Evolutionary conservation across 139 green algal genomes (phyloP), one percentile per base, ranked within the genome.

Genomic region (Coccomyxa sp.): DNA sequence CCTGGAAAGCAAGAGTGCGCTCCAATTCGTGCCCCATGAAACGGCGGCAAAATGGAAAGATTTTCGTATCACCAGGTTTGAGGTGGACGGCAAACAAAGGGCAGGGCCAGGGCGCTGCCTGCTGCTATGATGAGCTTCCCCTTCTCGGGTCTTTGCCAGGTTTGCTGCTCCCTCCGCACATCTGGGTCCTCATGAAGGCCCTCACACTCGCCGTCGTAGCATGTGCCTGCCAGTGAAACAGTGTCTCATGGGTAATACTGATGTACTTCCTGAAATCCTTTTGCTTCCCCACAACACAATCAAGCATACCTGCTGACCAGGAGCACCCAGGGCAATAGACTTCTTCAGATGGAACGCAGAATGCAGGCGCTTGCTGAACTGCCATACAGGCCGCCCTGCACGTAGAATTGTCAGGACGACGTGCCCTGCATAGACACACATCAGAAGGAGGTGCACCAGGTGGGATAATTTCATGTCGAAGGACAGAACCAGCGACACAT

Each of bases 121-220:
- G 83, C 83, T 68, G 83, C 58, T 3, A 86, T 59, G 18, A 86
- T 86, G 31, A 86, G 51, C 58, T 80, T 80, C 11, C 30, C 60
- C n/a, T 66, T 25, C 10, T 25, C 11, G 1, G 82, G 82, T n/a
- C 27, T 68, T 0, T 38, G 38, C 63, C 63, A 79, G 13, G 9
- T 63, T 13, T 38, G 60, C 25, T 82, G 82, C 66, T 76, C 7
- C 76, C 16, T 14, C 10, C 77, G 31, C 15, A 77, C 38, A 1
- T 75, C 75, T 15, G 13, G 7, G 10, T 21, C 15, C 13, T 74
- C 45, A 74, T 88, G 81, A 38, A 83, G 30, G 17, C 67, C 83
- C 31, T 86, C 79, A 51, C 83, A 86, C 57, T 86, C 83, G 14
- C 83, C 83, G 76, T 86, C 57, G 21, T 68, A 83, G 28, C 83